Percentiles rank a stretch among this genome's conserved stretches.
phyloP scores from a whole-genome alignment of 345 rosid genomes.

The Angophora floribunda region DNA sequence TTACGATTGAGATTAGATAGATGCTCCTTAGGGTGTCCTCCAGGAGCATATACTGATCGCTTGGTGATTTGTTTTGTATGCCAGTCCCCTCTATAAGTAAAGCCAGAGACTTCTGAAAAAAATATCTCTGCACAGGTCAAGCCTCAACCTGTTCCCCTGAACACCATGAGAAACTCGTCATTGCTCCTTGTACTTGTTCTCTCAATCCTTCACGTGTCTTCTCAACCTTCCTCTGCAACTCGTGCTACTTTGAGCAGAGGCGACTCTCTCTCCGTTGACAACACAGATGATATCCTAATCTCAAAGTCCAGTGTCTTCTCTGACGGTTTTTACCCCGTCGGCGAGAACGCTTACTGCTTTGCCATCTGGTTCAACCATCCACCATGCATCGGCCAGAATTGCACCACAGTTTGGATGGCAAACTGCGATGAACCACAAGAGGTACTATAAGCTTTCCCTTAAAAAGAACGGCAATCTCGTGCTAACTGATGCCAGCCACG shows the following conservation, averaged over 20 bases:
- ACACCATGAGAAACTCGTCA: neutral
- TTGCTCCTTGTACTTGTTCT: neutral
- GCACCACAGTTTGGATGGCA: slow-evolving; percentile 23
- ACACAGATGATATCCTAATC: neutral
- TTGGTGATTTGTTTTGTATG: neutral
- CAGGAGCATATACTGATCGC: neutral
- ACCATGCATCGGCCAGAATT: neutral
- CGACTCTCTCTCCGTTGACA: neutral
- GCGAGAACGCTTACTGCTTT: neutral
- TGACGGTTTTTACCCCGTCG: neutral
- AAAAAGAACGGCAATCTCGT: neutral
- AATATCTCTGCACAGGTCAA: neutral
- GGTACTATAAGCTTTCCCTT: slow-evolving; percentile 6
- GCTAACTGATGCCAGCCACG: slow-evolving; percentile 3
- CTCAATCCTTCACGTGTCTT: neutral
- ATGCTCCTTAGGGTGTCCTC: neutral
- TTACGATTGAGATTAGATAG: neutral
- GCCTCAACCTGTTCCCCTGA: neutral
- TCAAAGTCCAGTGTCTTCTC: neutral
- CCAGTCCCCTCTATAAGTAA: neutral
- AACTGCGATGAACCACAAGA: slow-evolving; percentile 20
- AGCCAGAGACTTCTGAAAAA: neutral
- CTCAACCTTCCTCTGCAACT: neutral
- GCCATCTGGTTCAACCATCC: slow-evolving; percentile 12
- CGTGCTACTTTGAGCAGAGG: neutral